phyloP scores from a whole-genome alignment of 2,329 filamentous ascomycete species.

The Xylariaceae sp. region DNA sequence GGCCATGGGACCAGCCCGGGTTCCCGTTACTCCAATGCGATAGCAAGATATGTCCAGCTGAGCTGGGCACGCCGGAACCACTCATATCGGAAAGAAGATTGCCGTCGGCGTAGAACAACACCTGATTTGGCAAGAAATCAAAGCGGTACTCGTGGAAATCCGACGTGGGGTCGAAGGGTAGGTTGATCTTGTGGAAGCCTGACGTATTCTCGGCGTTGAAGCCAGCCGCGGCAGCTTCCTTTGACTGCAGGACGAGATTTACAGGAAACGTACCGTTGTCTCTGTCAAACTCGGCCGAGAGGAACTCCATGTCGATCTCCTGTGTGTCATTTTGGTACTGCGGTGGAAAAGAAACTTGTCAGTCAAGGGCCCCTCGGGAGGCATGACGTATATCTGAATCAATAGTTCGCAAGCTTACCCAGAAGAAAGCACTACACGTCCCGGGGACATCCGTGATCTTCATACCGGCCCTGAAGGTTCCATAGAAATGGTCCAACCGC shows the following conservation, averaged over 20 bases:
- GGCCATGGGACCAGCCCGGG: conserved; percentile 62
- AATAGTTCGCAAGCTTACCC: conserved; percentile 42
- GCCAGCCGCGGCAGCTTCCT: conserved; percentile 50
- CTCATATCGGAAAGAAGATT: conserved; percentile 50
- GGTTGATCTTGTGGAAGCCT: conserved; percentile 49
- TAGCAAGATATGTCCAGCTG: conserved; percentile 61
- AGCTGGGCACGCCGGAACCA: conserved; percentile 51
- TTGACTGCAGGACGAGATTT: conserved; percentile 71
- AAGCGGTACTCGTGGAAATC: conserved; percentile 75
- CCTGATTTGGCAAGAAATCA: conserved; percentile 59
- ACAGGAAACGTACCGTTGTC: conserved; percentile 50
- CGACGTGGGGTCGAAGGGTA: conserved; percentile 60
- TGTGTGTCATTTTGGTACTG: conserved; percentile 74
- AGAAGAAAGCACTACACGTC: conserved; percentile 76
- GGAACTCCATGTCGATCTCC: conserved; percentile 77
- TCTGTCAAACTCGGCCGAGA: conserved; percentile 58
- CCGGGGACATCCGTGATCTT: conserved; percentile 55
- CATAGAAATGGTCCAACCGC: conserved; percentile 60
- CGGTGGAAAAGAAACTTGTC: neutral
- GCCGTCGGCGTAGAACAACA: conserved; percentile 66
- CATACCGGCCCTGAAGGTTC: conserved; percentile 63
- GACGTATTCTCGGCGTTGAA: conserved; percentile 59
- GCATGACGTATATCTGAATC: neutral
- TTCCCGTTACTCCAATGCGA: conserved; percentile 79
- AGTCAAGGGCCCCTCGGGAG: neutral